phyloP scores from a whole-genome alignment of 495 filamentous ascomycete species.

The Copromyces sp. region DNA sequence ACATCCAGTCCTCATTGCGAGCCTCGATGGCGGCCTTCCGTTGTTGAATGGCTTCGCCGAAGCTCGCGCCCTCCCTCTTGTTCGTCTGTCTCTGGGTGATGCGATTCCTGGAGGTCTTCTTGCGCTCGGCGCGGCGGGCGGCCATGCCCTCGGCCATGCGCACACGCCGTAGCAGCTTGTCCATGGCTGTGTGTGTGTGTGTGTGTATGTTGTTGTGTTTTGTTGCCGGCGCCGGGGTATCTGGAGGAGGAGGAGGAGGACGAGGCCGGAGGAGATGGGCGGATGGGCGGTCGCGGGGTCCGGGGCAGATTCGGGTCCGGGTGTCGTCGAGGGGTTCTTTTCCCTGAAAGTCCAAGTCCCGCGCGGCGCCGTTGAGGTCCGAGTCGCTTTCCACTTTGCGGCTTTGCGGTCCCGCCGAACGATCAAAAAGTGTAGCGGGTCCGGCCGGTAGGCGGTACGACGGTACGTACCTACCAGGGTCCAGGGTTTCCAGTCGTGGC shows the following conservation, averaged over 20 bases:
- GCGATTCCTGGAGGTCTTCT: constrained; percentile 17
- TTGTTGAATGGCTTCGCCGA: constrained; percentile 7
- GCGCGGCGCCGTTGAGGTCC: neutral
- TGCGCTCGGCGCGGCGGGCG: constrained; percentile 35
- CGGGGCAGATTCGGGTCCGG: neutral
- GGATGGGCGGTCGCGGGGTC: neutral
- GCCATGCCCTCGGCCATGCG: constrained; percentile 55
- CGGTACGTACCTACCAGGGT: neutral
- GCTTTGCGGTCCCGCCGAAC: neutral
- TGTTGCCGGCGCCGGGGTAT: neutral
- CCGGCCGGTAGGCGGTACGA: neutral
- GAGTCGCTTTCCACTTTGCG: neutral
- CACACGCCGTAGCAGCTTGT: constrained; percentile 63
- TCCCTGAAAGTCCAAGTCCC: neutral
- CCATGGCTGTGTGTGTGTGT: constrained; percentile 43
- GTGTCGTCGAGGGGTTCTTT: neutral
- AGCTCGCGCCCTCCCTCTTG: constrained; percentile 1
- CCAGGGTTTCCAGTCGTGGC: neutral
- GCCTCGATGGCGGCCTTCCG: constrained; percentile 21
- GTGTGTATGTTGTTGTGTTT: neutral
- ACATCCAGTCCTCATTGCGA: constrained; percentile 57
- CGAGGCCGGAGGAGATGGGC: neutral
- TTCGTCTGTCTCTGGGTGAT: constrained; percentile 27
- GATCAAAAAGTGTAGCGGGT: neutral
- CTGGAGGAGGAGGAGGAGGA: neutral